Conservation (phyloP, 2,329 filamentous ascomycete genomes). For the Aureobasidium mangrovei region DNA sequence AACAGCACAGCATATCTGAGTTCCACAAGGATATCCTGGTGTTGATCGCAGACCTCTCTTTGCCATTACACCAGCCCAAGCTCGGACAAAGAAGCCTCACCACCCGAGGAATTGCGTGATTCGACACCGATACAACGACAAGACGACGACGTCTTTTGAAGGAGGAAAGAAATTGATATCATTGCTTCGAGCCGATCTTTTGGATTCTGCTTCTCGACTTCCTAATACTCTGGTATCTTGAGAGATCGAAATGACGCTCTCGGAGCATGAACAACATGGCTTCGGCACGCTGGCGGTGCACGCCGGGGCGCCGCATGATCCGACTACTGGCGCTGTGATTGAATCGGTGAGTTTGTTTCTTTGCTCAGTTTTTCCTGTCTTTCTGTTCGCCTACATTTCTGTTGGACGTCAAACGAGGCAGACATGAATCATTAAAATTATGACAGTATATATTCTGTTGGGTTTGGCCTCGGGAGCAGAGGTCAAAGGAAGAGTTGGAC, state of each 20-base stretch:
- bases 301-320: conserved; percentile 84
- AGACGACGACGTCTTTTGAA: not conserved
- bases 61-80: not conserved
- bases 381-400: not conserved
- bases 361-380: not conserved
- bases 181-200: not conserved
- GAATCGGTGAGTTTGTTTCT: conserved; percentile 48
- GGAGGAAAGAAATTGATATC: not conserved
- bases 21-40: not conserved
- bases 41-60: conserved; percentile 4
- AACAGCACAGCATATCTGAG: not conserved
- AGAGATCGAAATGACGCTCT: conserved; percentile 1
- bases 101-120: conserved; percentile 8
- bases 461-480: too few relatives aligned
- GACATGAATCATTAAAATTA: not conserved
- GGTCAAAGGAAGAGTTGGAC: too few relatives aligned
- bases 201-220: not conserved
- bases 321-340: conserved; percentile 88
- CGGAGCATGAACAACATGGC: conserved; percentile 44
- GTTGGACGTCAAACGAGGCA: not conserved
- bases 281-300: conserved; percentile 96
- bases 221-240: not conserved
- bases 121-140: conserved; percentile 2
- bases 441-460: too few relatives aligned
- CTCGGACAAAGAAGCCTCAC: not conserved